Evolutionary conservation across 495 filamentous ascomycete genomes (phyloP).

Genomic region (Annulohypoxylon stygium): DNA sequence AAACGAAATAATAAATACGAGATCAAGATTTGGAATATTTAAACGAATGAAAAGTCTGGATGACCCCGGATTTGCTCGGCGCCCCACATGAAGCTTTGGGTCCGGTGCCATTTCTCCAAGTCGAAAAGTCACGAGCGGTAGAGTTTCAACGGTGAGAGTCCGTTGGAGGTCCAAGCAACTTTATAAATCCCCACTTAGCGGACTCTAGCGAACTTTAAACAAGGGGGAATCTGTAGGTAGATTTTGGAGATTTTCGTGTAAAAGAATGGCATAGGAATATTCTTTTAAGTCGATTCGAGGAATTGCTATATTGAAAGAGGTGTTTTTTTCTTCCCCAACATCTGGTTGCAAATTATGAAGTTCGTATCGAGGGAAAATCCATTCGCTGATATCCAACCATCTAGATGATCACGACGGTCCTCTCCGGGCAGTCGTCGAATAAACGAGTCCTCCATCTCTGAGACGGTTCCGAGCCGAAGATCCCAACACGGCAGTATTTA

Average conservation of each 20-base stretch:
- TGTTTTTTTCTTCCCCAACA: too few species aligned
- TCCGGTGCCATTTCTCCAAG: constrained; percentile 11
- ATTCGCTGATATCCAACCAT: not conserved
- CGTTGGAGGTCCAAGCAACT: constrained; percentile 23
- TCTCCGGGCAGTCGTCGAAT: constrained; percentile 17
- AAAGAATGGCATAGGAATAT: not conserved
- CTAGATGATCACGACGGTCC: constrained; percentile 12
- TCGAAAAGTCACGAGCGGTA: constrained; percentile 5
- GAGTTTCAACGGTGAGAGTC: constrained; percentile 21
- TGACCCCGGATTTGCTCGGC: constrained; percentile 17
- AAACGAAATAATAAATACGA: not conserved
- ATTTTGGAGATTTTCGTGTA: constrained; percentile 6
- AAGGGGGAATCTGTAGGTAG: constrained; percentile 13
- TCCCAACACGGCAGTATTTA: constrained; percentile 8
- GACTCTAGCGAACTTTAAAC: not conserved
- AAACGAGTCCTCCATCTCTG: constrained; percentile 2
- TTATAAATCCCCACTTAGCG: constrained; percentile 8
- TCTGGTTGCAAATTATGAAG: not conserved
- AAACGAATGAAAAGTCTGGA: constrained; percentile 20
- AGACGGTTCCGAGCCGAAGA: constrained; percentile 2
- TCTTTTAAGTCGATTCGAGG: not conserved
- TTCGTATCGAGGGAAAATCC: not conserved
- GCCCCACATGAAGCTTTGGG: constrained; percentile 16
- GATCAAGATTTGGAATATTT: constrained; percentile 32
- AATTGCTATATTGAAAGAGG: not conserved